phyloP scores from a whole-genome alignment of 306 rosid species.

The Spatholobus suberectus region DNA sequence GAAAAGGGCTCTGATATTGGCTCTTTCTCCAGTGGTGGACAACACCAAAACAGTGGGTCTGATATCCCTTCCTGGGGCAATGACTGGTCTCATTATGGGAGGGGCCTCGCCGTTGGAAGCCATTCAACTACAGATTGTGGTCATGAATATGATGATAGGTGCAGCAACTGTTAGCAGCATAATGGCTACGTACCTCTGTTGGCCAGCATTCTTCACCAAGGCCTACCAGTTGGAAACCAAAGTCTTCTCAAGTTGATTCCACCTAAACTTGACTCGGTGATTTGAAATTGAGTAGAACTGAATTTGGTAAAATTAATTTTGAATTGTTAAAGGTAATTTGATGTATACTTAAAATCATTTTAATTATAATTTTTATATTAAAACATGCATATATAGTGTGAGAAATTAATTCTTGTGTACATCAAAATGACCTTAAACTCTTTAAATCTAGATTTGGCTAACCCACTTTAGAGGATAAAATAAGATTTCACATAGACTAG shows the following conservation, averaged over 20 bases:
- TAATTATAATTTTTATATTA: neutral
- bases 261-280: neutral
- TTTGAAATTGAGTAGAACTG: neutral
- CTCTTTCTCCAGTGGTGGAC: constrained; percentile 88
- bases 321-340: neutral
- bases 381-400: neutral
- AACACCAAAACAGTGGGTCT: constrained; percentile 93
- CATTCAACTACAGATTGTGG: constrained; percentile 90
- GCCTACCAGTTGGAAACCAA: constrained; percentile 79
- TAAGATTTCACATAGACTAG: no score
- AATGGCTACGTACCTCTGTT: constrained; percentile 82
- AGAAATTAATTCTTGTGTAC: neutral
- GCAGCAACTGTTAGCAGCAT: constrained; percentile 92
- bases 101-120: constrained; percentile 98
- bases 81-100: constrained; percentile 99
- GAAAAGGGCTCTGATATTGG: constrained; percentile 79
- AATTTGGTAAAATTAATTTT: neutral
- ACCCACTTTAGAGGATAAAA: no score
- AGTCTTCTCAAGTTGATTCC: constrained; percentile 60
- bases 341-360: neutral
- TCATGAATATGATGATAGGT: constrained; percentile 95
- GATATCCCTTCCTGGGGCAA: constrained; percentile 94
- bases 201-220: constrained; percentile 94
- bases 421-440: no score
- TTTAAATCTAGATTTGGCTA: no score